Percentiles rank a stretch among this genome's conserved stretches.
Conservation (phyloP, 2,329 filamentous ascomycete genomes). For the Neonectria faginata region DNA sequence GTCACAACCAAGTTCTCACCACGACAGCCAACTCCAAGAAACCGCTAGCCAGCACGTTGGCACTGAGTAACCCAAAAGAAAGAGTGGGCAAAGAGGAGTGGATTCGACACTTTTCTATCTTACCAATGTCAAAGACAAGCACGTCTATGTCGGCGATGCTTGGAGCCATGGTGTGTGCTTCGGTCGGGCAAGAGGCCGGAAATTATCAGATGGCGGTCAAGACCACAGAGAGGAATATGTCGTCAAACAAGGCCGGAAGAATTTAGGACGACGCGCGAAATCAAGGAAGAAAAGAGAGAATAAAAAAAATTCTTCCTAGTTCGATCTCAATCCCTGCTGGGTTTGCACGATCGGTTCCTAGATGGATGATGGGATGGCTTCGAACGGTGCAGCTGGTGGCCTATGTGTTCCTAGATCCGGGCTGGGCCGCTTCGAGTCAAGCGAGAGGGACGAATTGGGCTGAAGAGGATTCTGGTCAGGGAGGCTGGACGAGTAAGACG, state of each 20-base stretch:
- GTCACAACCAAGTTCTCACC: neutral
- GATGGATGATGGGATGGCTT: constrained; percentile 9
- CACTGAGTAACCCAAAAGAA: constrained; percentile 12
- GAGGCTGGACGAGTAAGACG: constrained; percentile 14
- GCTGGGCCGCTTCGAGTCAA: constrained; percentile 36
- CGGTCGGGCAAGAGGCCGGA: constrained; percentile 30
- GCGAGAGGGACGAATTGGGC: constrained; percentile 1
- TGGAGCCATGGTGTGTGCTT: constrained; percentile 36
- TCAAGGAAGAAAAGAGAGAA: constrained; percentile 4
- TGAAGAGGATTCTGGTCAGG: neutral
- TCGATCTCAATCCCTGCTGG: constrained; percentile 20
- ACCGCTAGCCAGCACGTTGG: constrained; percentile 3
- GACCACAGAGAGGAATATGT: constrained; percentile 14
- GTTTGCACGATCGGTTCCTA: constrained; percentile 14
- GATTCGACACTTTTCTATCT: constrained; percentile 34
- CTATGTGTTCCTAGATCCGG: constrained; percentile 44
- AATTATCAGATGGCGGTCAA: constrained; percentile 29
- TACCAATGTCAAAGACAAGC: constrained; percentile 55
- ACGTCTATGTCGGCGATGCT: constrained; percentile 48
- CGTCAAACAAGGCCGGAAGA: constrained; percentile 6
- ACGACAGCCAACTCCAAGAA: neutral
- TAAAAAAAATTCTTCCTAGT: neutral
- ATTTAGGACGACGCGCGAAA: constrained; percentile 9
- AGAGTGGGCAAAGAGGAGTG: constrained; percentile 9
- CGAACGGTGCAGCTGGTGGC: constrained; percentile 23